Evolutionary conservation across 108 stramenopile genomes (phyloP).

Genomic region (Cyclotella choctawhatcheeana): DNA sequence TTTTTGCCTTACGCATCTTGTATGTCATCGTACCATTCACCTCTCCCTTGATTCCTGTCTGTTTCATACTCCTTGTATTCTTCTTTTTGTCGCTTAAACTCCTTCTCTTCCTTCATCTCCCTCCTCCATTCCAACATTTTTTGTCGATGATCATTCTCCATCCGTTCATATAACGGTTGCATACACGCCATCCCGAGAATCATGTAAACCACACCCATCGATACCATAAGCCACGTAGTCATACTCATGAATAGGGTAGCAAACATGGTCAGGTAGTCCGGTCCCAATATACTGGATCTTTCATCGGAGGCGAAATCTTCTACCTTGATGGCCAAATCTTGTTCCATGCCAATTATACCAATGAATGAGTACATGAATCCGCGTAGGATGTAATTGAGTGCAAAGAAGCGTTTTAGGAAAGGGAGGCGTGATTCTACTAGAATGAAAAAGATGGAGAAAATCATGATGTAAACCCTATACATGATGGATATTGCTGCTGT

Average conservation of each 20-base stretch:
- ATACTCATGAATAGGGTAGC: slow-evolving; percentile 40
- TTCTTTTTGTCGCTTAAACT: slow-evolving; percentile 34
- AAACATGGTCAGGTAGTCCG: slow-evolving; percentile 37
- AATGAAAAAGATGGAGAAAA: slow-evolving; percentile 57
- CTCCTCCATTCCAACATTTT: slow-evolving; percentile 48
- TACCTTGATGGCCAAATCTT: slow-evolving; percentile 66
- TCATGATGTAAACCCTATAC: slow-evolving; percentile 59
- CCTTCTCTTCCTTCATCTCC: slow-evolving; percentile 30
- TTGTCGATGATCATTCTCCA: slow-evolving; percentile 34
- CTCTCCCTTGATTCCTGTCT: slow-evolving; percentile 41
- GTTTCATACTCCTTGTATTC: slow-evolving; percentile 35
- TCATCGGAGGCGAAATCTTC: slow-evolving; percentile 43
- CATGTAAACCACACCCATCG: slow-evolving; percentile 43
- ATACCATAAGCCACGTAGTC: slow-evolving; percentile 51
- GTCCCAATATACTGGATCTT: slow-evolving; percentile 44
- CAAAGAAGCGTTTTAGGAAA: slow-evolving; percentile 53
- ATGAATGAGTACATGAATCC: slow-evolving; percentile 86
- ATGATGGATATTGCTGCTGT: neutral
- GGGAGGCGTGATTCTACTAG: slow-evolving; percentile 61
- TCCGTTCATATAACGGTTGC: slow-evolving; percentile 39
- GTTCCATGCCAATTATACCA: slow-evolving; percentile 77
- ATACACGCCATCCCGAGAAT: slow-evolving; percentile 41
- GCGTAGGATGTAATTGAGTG: slow-evolving; percentile 53
- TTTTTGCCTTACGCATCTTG: slow-evolving; percentile 9
- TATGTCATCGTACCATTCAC: slow-evolving; percentile 51